Evolutionary conservation across 2,329 filamentous ascomycete species (phyloP), one percentile per base, ranked within the genome.

Genomic region (Xylaria sp.): DNA sequence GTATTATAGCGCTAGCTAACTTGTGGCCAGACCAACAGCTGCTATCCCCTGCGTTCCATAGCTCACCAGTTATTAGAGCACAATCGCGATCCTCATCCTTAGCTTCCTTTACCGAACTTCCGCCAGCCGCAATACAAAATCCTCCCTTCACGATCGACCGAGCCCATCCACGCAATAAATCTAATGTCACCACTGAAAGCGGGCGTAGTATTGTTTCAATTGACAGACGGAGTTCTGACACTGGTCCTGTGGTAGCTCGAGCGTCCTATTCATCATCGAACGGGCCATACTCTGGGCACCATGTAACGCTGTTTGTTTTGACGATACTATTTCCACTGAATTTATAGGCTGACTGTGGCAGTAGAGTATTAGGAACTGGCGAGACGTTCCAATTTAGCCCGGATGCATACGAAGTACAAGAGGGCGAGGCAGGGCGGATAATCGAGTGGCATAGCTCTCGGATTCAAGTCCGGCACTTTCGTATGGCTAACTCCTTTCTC

Each of bases 51-150:
- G 37, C 57, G 23, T 46, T 52, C 18, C 50, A 68, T 23, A 58
- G 23, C 39, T 69, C 70, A 7, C 74, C 73, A 48, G 48, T 51
- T 37, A 61, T 74, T 12, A 63, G 65, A 57, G 57, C 74, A 41
- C 69, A 32, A 34, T 62, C 71, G 51, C 68, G 66, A 62, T 65
- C 59, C 18, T 51, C 58, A 1, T 70, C 71, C 3, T 57, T 72
- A 8, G 58, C 34, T 57, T 72, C 71, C 23, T 70, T 74, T 48
- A 54, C 61, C 44, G 73, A 75, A 64, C 72, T 73, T 18, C 73
- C 74, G 15, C 70, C 74, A 44, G 46, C 63, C 34, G 41, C 68
- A 63, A 56, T 46, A 50, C 39, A 6, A 13, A 20, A 37, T 20
- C 13, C 51, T 37, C 4, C 50, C 25, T 28, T 44, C 20, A 15